Evolutionary conservation across 2,329 filamentous ascomycete genomes (phyloP).

Genomic region (Curvularia sp.): DNA sequence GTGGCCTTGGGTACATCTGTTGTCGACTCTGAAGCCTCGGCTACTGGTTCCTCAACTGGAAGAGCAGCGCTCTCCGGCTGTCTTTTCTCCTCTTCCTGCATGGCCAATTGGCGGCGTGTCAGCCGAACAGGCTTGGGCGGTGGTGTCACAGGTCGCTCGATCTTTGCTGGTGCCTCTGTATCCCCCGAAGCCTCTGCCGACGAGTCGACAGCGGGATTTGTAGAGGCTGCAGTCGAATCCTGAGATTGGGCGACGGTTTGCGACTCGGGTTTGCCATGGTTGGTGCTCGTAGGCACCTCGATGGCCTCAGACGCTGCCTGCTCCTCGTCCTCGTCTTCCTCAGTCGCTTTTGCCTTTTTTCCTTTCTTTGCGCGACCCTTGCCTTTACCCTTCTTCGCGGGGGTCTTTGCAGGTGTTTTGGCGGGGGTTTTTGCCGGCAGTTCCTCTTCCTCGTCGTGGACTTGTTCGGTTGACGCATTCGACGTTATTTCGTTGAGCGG

Average conservation of each 20-base stretch:
- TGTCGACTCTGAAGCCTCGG: slow-evolving; percentile 14
- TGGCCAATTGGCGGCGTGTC: slow-evolving; percentile 47
- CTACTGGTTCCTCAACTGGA: slow-evolving; percentile 14
- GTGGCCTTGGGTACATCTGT: slow-evolving; percentile 2
- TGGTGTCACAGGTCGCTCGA: slow-evolving; percentile 34
- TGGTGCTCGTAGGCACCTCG: slow-evolving; percentile 29
- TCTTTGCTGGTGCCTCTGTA: slow-evolving; percentile 26
- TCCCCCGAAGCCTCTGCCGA: slow-evolving; percentile 33
- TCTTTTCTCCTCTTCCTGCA: slow-evolving; percentile 41
- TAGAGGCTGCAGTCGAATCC: not conserved
- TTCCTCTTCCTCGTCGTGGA: slow-evolving; percentile 19
- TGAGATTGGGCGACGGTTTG: slow-evolving; percentile 28
- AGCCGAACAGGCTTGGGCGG: slow-evolving; percentile 40
- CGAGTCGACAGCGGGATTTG: not conserved
- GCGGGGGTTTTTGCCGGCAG: slow-evolving; percentile 35
- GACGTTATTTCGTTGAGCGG: slow-evolving; percentile 52
- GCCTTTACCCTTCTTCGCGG: slow-evolving; percentile 38
- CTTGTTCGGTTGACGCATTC: slow-evolving; percentile 37
- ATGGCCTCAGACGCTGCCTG: slow-evolving; percentile 28
- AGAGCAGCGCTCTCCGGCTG: slow-evolving; percentile 29
- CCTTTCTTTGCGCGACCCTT: slow-evolving; percentile 37
- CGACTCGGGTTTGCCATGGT: slow-evolving; percentile 29
- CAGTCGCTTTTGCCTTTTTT: slow-evolving; percentile 29
- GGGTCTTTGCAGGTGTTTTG: slow-evolving; percentile 46
- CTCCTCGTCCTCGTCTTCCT: slow-evolving; percentile 33